phyloP scores from a whole-genome alignment of 495 filamentous ascomycete species.

The Aspergillus sclerotioniger region DNA sequence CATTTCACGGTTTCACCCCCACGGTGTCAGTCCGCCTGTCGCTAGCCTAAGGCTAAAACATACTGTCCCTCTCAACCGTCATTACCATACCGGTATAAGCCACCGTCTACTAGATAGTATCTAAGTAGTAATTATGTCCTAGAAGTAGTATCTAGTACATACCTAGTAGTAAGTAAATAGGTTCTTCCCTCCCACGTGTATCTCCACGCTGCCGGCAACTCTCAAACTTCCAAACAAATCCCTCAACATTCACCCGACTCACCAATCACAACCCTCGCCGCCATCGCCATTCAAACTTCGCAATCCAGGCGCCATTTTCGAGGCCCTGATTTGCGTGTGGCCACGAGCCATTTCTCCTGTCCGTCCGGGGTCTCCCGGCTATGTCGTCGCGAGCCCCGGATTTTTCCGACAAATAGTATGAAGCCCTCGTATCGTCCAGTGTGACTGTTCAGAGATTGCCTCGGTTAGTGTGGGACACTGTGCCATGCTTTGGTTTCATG shows the following conservation, averaged over 20 bases:
- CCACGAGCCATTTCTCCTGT: not conserved
- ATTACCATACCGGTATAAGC: not conserved
- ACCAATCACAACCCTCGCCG: not conserved
- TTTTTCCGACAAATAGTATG: not conserved
- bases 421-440: not conserved
- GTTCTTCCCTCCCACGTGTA: not conserved
- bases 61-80: not conserved
- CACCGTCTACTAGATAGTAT: not conserved
- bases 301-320: not conserved
- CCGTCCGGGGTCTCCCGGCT: not conserved
- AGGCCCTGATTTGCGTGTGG: not conserved
- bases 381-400: not conserved
- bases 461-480: not conserved
- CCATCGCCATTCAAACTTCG: not conserved
- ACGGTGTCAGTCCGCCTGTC: not conserved
- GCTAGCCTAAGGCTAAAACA: too few relatives aligned
- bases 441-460: not conserved
- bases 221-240: not conserved
- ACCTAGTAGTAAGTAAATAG: too few relatives aligned
- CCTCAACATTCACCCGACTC: not conserved
- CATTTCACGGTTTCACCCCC: too few relatives aligned
- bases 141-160: too few relatives aligned
- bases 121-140: too few relatives aligned
- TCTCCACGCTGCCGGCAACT: not conserved
- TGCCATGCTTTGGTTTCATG: not conserved